phyloP scores from a whole-genome alignment of 2,329 filamentous ascomycete species.

The Aurifilum marmelostoma region DNA sequence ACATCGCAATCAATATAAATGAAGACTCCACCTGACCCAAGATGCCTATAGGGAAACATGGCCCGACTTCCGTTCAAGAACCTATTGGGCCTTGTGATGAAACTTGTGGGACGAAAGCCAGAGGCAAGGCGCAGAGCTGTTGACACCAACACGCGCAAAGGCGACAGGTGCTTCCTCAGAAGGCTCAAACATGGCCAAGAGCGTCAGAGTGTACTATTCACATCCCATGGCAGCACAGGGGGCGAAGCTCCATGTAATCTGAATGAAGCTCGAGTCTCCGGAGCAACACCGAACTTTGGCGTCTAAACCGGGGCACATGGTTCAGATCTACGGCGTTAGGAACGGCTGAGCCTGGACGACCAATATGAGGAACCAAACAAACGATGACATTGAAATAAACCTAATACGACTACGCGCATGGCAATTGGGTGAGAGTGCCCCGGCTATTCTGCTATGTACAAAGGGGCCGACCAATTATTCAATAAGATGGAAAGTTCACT shows the following conservation, averaged over 20 bases:
- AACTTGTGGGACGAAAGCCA: background rate
- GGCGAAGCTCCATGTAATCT: background rate
- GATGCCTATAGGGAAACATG: background rate
- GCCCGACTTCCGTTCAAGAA: constrained; percentile 16
- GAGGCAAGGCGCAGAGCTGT: background rate
- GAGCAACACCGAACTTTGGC: background rate
- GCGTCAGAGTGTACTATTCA: background rate
- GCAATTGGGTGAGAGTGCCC: background rate
- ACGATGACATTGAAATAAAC: background rate
- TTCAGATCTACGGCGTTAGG: background rate
- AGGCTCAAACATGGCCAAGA: background rate
- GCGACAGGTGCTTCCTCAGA: background rate
- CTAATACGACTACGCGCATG: background rate
- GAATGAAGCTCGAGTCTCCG: background rate
- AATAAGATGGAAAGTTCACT: background rate
- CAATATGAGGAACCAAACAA: constrained; percentile 15
- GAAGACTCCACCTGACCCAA: constrained; percentile 5
- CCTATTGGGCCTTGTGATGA: background rate
- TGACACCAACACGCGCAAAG: background rate
- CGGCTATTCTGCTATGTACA: background rate
- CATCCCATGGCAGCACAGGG: background rate
- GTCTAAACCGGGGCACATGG: background rate
- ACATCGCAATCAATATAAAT: constrained; percentile 11
- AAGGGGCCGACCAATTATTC: background rate
- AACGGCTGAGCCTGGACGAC: background rate